Conservation (phyloP, 352 stramenopile genomes). For the Pythium grandisporangium region DNA sequence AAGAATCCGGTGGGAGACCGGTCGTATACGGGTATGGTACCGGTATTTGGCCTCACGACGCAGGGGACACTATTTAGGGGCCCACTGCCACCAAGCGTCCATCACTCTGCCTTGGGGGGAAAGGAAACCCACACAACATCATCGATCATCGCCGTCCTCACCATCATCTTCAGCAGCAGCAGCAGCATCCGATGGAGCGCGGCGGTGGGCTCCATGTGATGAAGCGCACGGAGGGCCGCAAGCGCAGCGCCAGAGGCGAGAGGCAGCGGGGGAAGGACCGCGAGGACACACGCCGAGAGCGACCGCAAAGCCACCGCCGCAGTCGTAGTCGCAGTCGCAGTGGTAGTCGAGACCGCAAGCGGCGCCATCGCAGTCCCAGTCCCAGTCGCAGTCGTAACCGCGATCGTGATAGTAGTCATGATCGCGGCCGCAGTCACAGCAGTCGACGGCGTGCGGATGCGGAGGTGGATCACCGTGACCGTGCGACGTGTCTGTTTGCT, state of each 20-base stretch:
- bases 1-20: too few relatives aligned
- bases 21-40: too few relatives aligned
- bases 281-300: too few relatives aligned
- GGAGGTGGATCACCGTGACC: too few relatives aligned
- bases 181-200: conserved; percentile 8
- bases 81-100: too few relatives aligned
- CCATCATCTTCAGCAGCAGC: neutral
- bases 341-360: neutral
- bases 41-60: too few relatives aligned
- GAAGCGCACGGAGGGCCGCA: conserved; percentile 12
- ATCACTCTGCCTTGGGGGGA: too few relatives aligned
- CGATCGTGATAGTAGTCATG: neutral
- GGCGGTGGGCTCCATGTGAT: conserved; percentile 18
- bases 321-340: neutral
- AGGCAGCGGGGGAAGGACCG: too few relatives aligned
- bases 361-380: conserved; percentile 4
- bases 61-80: too few relatives aligned
- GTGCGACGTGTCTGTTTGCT: too few relatives aligned
- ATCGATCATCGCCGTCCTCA: too few relatives aligned
- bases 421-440: conserved; percentile 12
- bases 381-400: conserved; percentile 4
- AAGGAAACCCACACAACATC: neutral
- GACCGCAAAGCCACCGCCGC: neutral
- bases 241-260: neutral
- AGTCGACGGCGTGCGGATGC: conserved; percentile 11